phyloP scores from a whole-genome alignment of 768 basidiomycete species.

The Antrodiella citrinella region DNA sequence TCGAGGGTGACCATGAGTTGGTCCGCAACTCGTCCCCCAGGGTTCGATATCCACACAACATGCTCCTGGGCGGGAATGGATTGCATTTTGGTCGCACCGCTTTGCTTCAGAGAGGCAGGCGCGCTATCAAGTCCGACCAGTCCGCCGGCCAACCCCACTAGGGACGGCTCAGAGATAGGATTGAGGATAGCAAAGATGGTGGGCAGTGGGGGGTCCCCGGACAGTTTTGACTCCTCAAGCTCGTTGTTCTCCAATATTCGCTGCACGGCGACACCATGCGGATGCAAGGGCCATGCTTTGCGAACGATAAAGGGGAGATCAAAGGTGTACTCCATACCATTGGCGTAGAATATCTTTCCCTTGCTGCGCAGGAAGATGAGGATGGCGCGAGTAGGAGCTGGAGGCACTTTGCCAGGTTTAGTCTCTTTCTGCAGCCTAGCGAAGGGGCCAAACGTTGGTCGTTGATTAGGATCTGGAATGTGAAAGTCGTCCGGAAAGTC shows the following conservation, averaged over 20 bases:
- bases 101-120: constrained; percentile 38
- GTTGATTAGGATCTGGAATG: constrained; percentile 19
- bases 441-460: constrained; percentile 35
- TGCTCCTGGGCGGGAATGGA: constrained; percentile 58
- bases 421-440: constrained; percentile 19
- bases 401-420: constrained; percentile 32
- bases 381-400: constrained; percentile 45
- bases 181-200: constrained; percentile 75
- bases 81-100: constrained; percentile 45
- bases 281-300: constrained; percentile 69
- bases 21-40: constrained; percentile 31
- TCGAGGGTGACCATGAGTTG: constrained; percentile 55
- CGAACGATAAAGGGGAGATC: constrained; percentile 75
- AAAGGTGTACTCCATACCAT: constrained; percentile 70
- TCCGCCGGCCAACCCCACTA: constrained; percentile 53
- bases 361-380: constrained; percentile 75
- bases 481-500: constrained; percentile 18
- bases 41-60: constrained; percentile 51
- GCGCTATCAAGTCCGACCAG: constrained; percentile 6
- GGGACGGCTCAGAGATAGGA: constrained; percentile 66
- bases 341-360: constrained; percentile 57
- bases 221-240: constrained; percentile 53
- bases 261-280: constrained; percentile 76
- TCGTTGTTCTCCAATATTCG: constrained; percentile 63
- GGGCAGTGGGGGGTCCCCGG: constrained; percentile 63